Evolutionary conservation across 495 filamentous ascomycete genomes (phyloP).

Genomic region (Friedmanniomyces simplex): DNA sequence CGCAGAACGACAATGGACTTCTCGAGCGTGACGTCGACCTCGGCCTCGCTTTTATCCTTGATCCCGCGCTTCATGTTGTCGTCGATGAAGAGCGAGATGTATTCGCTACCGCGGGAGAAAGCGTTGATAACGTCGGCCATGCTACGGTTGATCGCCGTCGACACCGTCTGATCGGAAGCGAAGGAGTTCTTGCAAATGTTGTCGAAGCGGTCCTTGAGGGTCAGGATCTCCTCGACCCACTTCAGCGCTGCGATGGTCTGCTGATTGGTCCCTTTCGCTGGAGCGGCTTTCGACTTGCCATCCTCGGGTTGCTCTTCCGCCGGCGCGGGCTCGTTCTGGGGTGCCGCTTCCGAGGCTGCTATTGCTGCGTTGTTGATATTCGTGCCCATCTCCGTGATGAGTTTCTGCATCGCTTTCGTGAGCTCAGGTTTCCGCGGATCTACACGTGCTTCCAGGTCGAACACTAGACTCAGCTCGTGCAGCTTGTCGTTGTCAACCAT

Average conservation of each 20-base stretch:
- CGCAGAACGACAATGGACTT: slow-evolving; percentile 81
- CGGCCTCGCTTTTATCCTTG: slow-evolving; percentile 81
- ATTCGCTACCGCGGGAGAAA: slow-evolving; percentile 74
- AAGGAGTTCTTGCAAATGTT: slow-evolving; percentile 60
- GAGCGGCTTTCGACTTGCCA: slow-evolving; percentile 23
- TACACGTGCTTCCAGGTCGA: slow-evolving; percentile 64
- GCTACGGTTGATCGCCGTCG: slow-evolving; percentile 70
- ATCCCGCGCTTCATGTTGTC: slow-evolving; percentile 91
- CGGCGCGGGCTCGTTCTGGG: slow-evolving; percentile 1
- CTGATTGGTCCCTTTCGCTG: slow-evolving; percentile 42
- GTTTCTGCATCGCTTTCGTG: slow-evolving; percentile 54
- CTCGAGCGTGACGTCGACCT: slow-evolving; percentile 79
- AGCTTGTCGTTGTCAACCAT: slow-evolving; percentile 89
- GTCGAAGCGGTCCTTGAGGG: slow-evolving; percentile 85
- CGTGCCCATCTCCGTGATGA: slow-evolving; percentile 68
- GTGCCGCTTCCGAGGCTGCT: slow-evolving; percentile 24
- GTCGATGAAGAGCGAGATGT: slow-evolving; percentile 92
- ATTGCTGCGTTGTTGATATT: slow-evolving; percentile 66
- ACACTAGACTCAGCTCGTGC: slow-evolving; percentile 66
- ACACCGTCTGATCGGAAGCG: slow-evolving; percentile 59
- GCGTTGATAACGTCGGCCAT: slow-evolving; percentile 86
- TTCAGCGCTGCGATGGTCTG: slow-evolving; percentile 76
- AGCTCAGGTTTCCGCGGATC: slow-evolving; percentile 65
- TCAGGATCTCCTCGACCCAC: slow-evolving; percentile 91
- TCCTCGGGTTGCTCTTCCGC: slow-evolving; percentile 24